Conservation (phyloP, 2,329 filamentous ascomycete genomes). For the Teratosphaeria epicoccoides region DNA sequence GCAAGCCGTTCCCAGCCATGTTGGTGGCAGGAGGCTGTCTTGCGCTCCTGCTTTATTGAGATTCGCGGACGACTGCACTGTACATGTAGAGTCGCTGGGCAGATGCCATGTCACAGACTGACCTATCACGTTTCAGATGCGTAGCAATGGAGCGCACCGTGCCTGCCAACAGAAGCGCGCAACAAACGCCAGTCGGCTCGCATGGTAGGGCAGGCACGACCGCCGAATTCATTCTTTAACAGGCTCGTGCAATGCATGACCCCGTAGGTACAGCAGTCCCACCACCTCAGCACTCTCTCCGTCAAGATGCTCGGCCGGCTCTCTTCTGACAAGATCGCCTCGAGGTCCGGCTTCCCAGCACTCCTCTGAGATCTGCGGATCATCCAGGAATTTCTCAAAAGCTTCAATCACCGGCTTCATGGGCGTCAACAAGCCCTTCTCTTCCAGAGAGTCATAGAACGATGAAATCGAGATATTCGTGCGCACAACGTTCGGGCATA, state of each 20-base stretch:
- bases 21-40: constrained; percentile 41
- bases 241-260: constrained; percentile 15
- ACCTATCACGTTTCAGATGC: no score
- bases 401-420: constrained; percentile 32
- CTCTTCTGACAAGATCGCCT: constrained; percentile 21
- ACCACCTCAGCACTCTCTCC: constrained; percentile 18
- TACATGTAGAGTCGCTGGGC: no score
- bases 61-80: no score
- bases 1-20: background rate
- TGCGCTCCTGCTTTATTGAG: no score
- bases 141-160: no score
- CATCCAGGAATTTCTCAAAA: constrained; percentile 29
- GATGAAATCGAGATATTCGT: constrained; percentile 28
- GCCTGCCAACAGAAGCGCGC: no score
- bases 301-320: constrained; percentile 25
- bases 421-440: constrained; percentile 26
- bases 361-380: constrained; percentile 28
- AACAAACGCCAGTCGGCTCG: no score
- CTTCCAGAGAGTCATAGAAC: constrained; percentile 31
- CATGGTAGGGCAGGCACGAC: no score
- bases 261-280: constrained; percentile 14
- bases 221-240: background rate
- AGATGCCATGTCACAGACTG: no score
- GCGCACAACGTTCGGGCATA: constrained; percentile 32
- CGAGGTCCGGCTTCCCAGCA: constrained; percentile 33